Conservation (phyloP, 345 rosid species). For the Iberis pinnata region DNA sequence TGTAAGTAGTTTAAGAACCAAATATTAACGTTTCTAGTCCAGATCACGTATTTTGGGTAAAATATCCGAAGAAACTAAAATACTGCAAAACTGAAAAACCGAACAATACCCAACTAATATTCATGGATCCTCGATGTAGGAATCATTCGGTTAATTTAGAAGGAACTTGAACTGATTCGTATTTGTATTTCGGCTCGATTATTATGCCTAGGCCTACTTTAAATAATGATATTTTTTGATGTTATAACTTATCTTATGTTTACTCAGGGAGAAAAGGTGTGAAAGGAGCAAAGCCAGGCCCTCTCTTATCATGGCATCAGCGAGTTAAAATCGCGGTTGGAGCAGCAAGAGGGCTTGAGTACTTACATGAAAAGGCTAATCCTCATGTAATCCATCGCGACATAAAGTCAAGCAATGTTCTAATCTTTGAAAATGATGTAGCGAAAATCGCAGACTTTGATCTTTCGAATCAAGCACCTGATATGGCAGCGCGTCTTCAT, state of each 20-base stretch:
- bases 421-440: slow-evolving; percentile 63
- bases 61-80: no score
- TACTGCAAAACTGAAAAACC: no score
- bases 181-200: no score
- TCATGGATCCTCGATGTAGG: no score
- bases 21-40: no score
- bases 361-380: slow-evolving; percentile 58
- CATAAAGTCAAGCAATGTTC: slow-evolving; percentile 73
- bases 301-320: slow-evolving; percentile 61
- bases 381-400: slow-evolving; percentile 67
- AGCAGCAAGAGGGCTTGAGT: slow-evolving; percentile 75
- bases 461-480: slow-evolving; percentile 83
- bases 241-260: neutral
- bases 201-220: no score
- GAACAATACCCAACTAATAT: no score
- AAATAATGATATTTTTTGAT: neutral
- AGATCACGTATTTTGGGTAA: neutral
- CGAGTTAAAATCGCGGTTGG: slow-evolving; percentile 76
- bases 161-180: no score
- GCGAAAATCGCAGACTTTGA: slow-evolving; percentile 80
- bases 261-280: slow-evolving; percentile 66
- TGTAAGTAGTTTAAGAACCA: no score
- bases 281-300: slow-evolving; percentile 79
- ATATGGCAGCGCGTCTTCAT: slow-evolving; percentile 82
- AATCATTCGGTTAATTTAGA: no score